A percentile compares a stretch with the other conserved stretches of the same genome.
Evolutionary conservation across 805 yeast genomes (phyloP).

Genomic region (Saccharomycopsis fibuligera): DNA sequence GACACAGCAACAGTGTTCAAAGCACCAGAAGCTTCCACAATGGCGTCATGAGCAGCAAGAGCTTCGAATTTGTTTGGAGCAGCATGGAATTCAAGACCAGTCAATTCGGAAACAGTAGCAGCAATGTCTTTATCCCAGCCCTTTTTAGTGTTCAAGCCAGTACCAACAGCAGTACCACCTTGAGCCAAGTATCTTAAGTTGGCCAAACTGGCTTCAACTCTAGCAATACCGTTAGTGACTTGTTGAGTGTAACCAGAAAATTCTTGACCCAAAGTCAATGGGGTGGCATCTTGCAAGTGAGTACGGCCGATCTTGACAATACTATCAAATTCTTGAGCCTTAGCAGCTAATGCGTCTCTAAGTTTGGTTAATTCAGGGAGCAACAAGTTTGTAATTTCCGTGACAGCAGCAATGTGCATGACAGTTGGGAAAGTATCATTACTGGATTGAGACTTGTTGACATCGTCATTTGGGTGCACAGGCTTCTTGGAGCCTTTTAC

Average conservation of each 20-base stretch:
- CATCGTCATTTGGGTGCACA: conserved; percentile 98
- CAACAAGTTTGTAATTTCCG: conserved; percentile 69
- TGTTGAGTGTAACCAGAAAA: conserved; percentile 96
- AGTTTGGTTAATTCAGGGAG: conserved; percentile 75
- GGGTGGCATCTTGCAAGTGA: conserved; percentile 98
- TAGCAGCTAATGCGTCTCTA: conserved; percentile 69
- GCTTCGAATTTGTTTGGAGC: conserved; percentile 99
- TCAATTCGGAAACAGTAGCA: conserved; percentile 72
- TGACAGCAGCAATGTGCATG: conserved; percentile 98
- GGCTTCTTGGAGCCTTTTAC: conserved; percentile 85
- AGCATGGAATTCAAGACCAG: conserved; percentile 84
- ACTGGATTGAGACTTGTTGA: conserved; percentile 97
- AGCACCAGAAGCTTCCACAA: conserved; percentile 97
- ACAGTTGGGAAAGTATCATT: conserved; percentile 99
- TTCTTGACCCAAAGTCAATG: conserved; percentile 96
- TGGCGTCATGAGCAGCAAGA: conserved; percentile 96
- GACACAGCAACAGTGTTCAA: conserved; percentile 92
- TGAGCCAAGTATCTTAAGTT: conserved; percentile 83
- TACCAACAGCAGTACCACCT: conserved; percentile 99
- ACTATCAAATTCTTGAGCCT: conserved; percentile 75
- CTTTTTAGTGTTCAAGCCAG: conserved; percentile 90
- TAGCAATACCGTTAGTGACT: conserved; percentile 79
- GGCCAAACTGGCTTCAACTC: conserved; percentile 74
- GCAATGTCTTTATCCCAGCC: conserved; percentile 90
- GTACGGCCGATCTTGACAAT: conserved; percentile 99